Evolutionary conservation across 345 rosid species (phyloP), one percentile per base, ranked within the genome.

Genomic region (Chamaenerion angustifolium): DNA sequence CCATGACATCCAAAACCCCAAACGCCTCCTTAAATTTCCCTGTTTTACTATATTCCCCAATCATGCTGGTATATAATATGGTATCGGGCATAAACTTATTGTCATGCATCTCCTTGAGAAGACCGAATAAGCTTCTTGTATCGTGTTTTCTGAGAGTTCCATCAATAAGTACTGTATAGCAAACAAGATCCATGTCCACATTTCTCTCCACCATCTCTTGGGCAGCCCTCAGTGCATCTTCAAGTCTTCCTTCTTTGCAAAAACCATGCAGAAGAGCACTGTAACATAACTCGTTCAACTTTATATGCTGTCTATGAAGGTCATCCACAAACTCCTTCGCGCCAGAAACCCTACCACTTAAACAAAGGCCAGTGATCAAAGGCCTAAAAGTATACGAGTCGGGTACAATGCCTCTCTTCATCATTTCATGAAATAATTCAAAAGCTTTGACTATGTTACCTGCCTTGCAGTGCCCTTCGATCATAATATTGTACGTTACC

Each of bases 331-430:
- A 80, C 23, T 51, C 80, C 80, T 72, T 76, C 56, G 96, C 98
- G 56, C 79, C 85, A 0, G 78, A 61, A 21, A 72, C 82, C 67
- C 68, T 78, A 43, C 89, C 93, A 16, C 59, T 43, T 19, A 58
- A 58, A 63, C 96, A 92, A 52, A 92, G 93, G 43, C 95, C 88
- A 15, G 76, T 64, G 46, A 92, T 84, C 59, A 92, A 62, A 49
- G 98, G 55, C 62, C 95, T 78, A 52, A 71, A 87, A 10, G 89
- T 87, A 59, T 83, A 84, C 0, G 96, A 71, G 71, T 92, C 98
- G 2, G 96, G 89, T 47, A 61, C 68, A 50, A 92, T 81, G 63
- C 85, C 89, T 59, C 66, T 87, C 56, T 49, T 60, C 1, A 64
- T 52, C 98, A 92, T 92, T 68, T 82, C 85, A 40, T 63, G 55